These are phyloP conservation scores for Chrysopogon serrulatus DNA, from an alignment of 176 grass and related monocot genomes.

Conservation along the genomic window DNA sequence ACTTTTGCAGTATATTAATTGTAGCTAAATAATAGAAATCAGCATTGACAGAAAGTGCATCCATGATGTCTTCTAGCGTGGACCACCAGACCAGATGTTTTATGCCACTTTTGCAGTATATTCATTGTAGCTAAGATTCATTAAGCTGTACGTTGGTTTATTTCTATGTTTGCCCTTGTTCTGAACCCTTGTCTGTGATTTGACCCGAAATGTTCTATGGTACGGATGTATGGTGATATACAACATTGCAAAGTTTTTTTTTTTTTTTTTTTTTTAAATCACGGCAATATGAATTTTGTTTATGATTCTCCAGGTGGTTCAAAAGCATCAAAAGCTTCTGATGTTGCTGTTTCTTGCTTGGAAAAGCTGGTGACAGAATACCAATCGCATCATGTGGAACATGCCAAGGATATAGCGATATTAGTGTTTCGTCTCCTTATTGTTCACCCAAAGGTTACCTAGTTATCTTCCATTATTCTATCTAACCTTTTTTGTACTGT, in stretches of 20 bases:
- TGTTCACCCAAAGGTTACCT: constrained; percentile 70
- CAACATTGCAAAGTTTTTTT: background rate
- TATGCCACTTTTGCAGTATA: too few species aligned
- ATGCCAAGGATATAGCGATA: constrained; percentile 61
- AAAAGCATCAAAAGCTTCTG: constrained; percentile 65
- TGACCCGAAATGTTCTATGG: background rate
- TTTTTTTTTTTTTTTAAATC: too few species aligned
- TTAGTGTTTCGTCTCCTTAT: constrained; percentile 74
- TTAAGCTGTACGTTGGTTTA: background rate
- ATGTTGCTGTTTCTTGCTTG: constrained; percentile 83
- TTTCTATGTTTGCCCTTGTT: background rate
- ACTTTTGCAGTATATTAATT: background rate
- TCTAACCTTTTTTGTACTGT: constrained; percentile 1
- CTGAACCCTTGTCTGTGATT: background rate
- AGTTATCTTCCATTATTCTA: background rate
- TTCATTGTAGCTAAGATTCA: background rate
- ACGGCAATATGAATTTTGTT: background rate
- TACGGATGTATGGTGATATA: background rate
- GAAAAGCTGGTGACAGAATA: constrained; percentile 60
- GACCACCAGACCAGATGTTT: too few species aligned
- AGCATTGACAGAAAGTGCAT: too few species aligned
- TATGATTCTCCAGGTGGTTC: constrained; percentile 50
- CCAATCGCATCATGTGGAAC: constrained; percentile 45
- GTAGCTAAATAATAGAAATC: too few species aligned
- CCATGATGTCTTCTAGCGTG: too few species aligned